These are phyloP conservation scores for Blastobotrys americana DNA, from an alignment of 805 yeast genomes.

Conservation along the genomic window DNA sequence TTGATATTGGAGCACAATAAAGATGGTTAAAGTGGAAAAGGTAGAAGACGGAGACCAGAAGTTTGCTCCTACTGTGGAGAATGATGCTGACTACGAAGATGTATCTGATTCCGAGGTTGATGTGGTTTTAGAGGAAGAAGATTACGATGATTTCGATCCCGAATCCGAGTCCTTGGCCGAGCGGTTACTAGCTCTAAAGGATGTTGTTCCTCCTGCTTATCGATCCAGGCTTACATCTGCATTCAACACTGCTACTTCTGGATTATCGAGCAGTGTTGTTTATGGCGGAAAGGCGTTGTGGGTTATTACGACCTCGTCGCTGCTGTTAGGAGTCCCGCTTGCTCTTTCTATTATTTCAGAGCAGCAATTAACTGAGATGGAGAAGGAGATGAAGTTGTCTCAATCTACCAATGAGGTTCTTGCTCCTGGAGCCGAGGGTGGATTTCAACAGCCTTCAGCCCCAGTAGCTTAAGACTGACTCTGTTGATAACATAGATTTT, in stretches of 20 bases:
- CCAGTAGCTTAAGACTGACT: slow-evolving; percentile 3
- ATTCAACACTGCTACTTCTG: slow-evolving; percentile 28
- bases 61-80: slow-evolving; percentile 24
- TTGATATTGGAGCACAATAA: too few relatives aligned
- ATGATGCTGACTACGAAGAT: slow-evolving; percentile 41
- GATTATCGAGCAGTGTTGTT: slow-evolving; percentile 41
- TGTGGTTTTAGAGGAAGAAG: slow-evolving; percentile 43
- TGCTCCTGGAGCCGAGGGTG: slow-evolving; percentile 34
- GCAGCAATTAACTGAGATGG: slow-evolving; percentile 90
- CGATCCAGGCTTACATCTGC: slow-evolving; percentile 44
- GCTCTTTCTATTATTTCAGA: slow-evolving; percentile 84
- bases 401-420: slow-evolving; percentile 27
- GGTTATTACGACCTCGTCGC: slow-evolving; percentile 74
- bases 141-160: slow-evolving; percentile 63
- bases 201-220: slow-evolving; percentile 82
- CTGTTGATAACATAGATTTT: too few relatives aligned
- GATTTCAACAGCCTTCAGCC: slow-evolving; percentile 28
- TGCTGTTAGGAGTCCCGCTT: slow-evolving; percentile 87
- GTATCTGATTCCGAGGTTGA: slow-evolving; percentile 43
- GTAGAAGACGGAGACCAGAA: slow-evolving; percentile 37
- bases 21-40: slow-evolving; percentile 60
- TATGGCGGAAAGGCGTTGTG: slow-evolving; percentile 75
- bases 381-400: slow-evolving; percentile 67
- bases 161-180: slow-evolving; percentile 80
- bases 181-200: slow-evolving; percentile 85